These are phyloP conservation scores for Vitis hybrid DNA, from an alignment of 177 flowering plant species.

Conservation along the genomic window DNA sequence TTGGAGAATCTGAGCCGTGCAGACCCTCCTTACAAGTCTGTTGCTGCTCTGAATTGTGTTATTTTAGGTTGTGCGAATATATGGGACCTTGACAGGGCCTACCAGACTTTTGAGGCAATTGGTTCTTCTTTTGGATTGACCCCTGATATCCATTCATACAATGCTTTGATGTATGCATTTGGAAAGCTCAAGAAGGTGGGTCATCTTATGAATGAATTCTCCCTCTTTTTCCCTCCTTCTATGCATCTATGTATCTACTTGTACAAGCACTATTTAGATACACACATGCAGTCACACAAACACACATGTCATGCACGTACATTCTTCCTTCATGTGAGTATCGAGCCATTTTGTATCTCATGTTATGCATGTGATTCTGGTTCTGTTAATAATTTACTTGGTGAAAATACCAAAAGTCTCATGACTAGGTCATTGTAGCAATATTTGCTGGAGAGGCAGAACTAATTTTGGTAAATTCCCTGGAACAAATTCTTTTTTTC, in stretches of 20 bases:
- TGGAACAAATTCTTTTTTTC: too few relatives aligned
- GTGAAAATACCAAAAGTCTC: neutral
- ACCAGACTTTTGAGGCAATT: conserved; percentile 91
- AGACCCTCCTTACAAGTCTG: conserved; percentile 89
- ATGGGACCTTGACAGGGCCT: conserved; percentile 97
- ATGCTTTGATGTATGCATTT: conserved; percentile 86
- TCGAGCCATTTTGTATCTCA: neutral
- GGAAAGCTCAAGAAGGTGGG: conserved; percentile 87
- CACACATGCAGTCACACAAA: neutral
- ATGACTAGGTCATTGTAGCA: too few relatives aligned
- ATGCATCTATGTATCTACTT: too few relatives aligned
- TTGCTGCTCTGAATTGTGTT: conserved; percentile 91
- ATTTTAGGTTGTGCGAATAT: conserved; percentile 92
- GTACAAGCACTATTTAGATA: neutral
- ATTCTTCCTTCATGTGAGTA: too few relatives aligned
- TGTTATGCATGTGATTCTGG: neutral
- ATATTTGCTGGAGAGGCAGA: too few relatives aligned
- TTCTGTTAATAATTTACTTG: too few relatives aligned
- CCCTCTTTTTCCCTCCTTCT: conserved; percentile 3
- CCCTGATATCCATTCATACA: conserved; percentile 86
- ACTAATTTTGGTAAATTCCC: too few relatives aligned
- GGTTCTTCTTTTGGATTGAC: conserved; percentile 63
- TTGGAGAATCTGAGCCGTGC: conserved; percentile 85
- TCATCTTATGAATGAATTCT: neutral
- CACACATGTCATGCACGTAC: neutral